Evolutionary conservation across 345 rosid genomes (phyloP), one percentile per base, ranked within the genome.

Genomic region (Balakata baccata): DNA sequence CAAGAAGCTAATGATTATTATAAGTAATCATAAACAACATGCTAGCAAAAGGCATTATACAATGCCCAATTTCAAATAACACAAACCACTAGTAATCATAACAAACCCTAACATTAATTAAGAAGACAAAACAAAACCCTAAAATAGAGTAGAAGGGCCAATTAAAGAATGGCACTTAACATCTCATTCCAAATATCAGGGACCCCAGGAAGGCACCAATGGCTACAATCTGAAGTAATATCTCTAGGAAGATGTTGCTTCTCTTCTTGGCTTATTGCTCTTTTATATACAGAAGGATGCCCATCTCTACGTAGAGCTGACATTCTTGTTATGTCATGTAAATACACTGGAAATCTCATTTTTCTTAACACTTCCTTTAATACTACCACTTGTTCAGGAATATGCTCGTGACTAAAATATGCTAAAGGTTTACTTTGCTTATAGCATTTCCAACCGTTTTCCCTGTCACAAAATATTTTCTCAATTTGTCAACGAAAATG

Each of bases 191-290:
- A 94, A 57, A 79, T 82, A 73, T 94, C 98, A 0, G 98, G 98
- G 20, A 94, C 97, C 1, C 98, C 98, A 25, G 98, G 98, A 72
- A 94, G 93, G 73, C 98, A 94, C 98, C 98, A 94, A 63, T 94
- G 98, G 87, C 91, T 92, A 37, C 98, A 94, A 57, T 94, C 98
- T 12, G 97, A 89, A 3, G 89, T 80, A 64, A 80, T 41, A 47
- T 78, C 87, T 50, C 41, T 51, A 0, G 66, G 10, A 43, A 6
- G 78, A 63, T 89, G 88, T 66, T 86, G 89, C 80, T 74, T 90
- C 71, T 82, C 78, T 38, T 83, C 86, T 73, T 89, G 87, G 66
- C 56, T 77, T 72, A 89, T 76, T 16, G 84, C 83, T 75, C 85
- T 89, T 77, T 86, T 85, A 68, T 87, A 94, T n/a, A 92, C 90